Base-by-base conservation (phyloP, 495 filamentous ascomycete genomes). In the Apiosordaria backusii region DNA sequence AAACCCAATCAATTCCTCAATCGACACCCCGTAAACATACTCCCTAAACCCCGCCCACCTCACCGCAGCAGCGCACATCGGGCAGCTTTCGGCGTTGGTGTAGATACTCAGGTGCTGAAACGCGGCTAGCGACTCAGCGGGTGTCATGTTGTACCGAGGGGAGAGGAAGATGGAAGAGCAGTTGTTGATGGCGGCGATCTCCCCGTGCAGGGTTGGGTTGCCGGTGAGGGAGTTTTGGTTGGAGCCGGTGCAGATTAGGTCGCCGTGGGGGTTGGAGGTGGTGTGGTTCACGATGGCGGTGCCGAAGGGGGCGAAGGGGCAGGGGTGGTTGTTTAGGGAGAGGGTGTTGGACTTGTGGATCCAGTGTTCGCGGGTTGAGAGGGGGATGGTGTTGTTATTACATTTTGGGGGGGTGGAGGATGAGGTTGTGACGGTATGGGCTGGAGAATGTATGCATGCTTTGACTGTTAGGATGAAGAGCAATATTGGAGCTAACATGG, bases 31-130 rank as follows among this genome's bases (percentile, higher is more conserved):
- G 67, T 82, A 85, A 15, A 86, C 77, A 70, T 80, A 83, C 73
- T 86, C 83, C 13, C 72, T 75, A 69, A 87, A 85, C 5, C 82
- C 83, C 0, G 83, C 74, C 79, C 81, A 85, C 0, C 84, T 78
- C 62, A 86, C 84, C 1, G 82, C 84, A 2, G 82, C 78, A 0
- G 85, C 84, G 68, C 85, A 87, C 83, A 86, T 87, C 7, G 83
- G 82, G 71, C 85, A 87, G 62, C 79, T 80, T 68, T 86, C 83
- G 4, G 79, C 83, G 71, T 83, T 86, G 7, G 84, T 87, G 73
- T 87, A 87, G 4, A 86, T 72, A 9, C 77, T 76, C 19, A 87
- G 67, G 40, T 79, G 63, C n/a, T 68, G 54, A 62, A 82, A 85
- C 19, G 83, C 84, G 22, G 67, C 74, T 13, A 78, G 57, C 0